Conservation (phyloP, 23 red algal genomes). For the Cyanidiococcus yangmingshanensis region DNA sequence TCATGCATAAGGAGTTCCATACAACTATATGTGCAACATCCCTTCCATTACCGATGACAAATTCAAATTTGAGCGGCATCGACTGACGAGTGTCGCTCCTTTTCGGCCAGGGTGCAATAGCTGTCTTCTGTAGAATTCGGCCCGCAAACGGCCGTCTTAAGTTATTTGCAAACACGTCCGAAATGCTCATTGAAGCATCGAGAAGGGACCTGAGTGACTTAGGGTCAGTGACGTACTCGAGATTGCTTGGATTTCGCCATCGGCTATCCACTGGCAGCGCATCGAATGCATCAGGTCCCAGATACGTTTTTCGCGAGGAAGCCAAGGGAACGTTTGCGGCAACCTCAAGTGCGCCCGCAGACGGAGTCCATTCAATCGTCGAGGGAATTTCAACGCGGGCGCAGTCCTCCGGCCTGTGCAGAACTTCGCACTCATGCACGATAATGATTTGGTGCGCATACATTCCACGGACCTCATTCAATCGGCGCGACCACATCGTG, state of each 20-base stretch:
- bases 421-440: background rate
- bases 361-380: background rate
- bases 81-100: background rate
- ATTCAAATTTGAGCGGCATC: constrained; percentile 10
- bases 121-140: background rate
- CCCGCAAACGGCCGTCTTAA: background rate
- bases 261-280: background rate
- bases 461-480: background rate
- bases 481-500: background rate
- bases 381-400: background rate
- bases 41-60: background rate
- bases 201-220: background rate
- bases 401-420: background rate
- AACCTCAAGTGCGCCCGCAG: background rate
- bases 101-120: background rate
- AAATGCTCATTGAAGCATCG: background rate
- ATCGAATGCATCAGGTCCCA: background rate
- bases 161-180: background rate
- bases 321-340: background rate
- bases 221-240: background rate
- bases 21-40: background rate
- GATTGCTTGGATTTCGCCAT: background rate
- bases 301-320: constrained; percentile 2
- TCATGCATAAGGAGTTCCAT: background rate
- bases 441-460: background rate